Evolutionary conservation across 164 flowering plant species (phyloP).

Genomic region (Vitis labrusca): DNA sequence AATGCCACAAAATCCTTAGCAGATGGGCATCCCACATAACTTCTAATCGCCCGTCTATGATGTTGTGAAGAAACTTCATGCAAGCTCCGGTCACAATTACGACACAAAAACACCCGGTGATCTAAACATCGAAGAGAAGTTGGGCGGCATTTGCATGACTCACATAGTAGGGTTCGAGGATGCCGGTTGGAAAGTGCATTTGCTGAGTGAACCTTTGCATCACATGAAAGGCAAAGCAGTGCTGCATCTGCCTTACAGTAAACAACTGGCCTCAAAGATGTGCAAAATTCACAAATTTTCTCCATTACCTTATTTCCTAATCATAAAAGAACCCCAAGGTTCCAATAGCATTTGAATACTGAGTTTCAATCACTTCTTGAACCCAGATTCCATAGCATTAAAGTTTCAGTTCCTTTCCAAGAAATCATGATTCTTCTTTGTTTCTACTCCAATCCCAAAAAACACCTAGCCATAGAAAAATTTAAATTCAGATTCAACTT

Average conservation of each 20-base stretch:
- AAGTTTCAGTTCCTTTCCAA: neutral
- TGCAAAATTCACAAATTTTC: slow-evolving; percentile 72
- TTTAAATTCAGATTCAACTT: too few relatives aligned
- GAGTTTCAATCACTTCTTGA: neutral
- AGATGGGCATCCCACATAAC: slow-evolving; percentile 70
- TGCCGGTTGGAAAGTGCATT: slow-evolving; percentile 66
- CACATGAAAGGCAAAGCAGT: slow-evolving; percentile 69
- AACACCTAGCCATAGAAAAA: neutral
- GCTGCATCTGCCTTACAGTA: slow-evolving; percentile 79
- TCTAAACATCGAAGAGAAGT: slow-evolving; percentile 52
- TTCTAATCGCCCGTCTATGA: slow-evolving; percentile 33
- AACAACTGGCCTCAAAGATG: slow-evolving; percentile 45
- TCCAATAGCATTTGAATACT: neutral
- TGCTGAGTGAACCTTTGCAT: slow-evolving; percentile 73
- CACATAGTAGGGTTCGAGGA: slow-evolving; percentile 58
- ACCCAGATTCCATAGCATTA: neutral
- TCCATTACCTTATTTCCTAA: slow-evolving; percentile 38
- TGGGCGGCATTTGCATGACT: slow-evolving; percentile 43
- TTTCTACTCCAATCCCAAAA: neutral
- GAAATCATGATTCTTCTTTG: neutral
- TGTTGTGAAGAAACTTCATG: slow-evolving; percentile 43
- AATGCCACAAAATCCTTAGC: slow-evolving; percentile 64
- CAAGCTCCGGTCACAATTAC: slow-evolving; percentile 45
- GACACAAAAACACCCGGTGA: slow-evolving; percentile 59
- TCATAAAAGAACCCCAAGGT: neutral